phyloP scores from a whole-genome alignment of 495 filamentous ascomycete species.

The Cudoniella acicularis region DNA sequence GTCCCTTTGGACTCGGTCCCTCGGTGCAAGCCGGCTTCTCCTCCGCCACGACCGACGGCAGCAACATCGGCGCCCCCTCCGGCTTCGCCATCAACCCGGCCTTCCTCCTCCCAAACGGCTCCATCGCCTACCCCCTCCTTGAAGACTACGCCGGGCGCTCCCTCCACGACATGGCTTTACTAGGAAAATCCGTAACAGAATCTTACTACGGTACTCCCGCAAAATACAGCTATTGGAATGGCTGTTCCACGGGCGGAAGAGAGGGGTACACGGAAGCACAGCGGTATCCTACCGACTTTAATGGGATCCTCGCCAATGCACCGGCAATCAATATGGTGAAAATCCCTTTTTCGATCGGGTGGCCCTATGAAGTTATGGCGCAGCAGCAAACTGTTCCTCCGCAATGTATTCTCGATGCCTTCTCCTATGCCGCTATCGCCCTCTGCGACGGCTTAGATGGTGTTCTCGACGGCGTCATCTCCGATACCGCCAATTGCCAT shows the following conservation, averaged over 20 bases:
- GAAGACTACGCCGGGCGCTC: conserved; percentile 32
- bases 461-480: conserved; percentile 33
- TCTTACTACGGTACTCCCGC: conserved; percentile 32
- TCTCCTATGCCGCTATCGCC: conserved; percentile 25
- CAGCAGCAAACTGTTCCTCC: conserved; percentile 18
- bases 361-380: conserved; percentile 33
- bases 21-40: conserved; percentile 32
- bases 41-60: conserved; percentile 34
- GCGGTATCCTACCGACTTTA: conserved; percentile 34
- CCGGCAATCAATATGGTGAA: conserved; percentile 31
- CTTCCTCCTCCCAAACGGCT: neutral
- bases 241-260: conserved; percentile 41
- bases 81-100: neutral
- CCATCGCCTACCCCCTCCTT: neutral
- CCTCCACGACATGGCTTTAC: conserved; percentile 29
- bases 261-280: conserved; percentile 39
- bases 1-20: conserved; percentile 14
- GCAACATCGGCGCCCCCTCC: conserved; percentile 35
- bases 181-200: conserved; percentile 30
- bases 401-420: conserved; percentile 28
- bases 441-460: conserved; percentile 39
- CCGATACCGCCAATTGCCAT: conserved; percentile 18
- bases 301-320: conserved; percentile 35
- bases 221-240: conserved; percentile 41
- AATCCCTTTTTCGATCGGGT: conserved; percentile 15